These are phyloP conservation scores for Licmophora abbreviata DNA, from an alignment of 108 stramenopile species.

Conservation along the genomic window DNA sequence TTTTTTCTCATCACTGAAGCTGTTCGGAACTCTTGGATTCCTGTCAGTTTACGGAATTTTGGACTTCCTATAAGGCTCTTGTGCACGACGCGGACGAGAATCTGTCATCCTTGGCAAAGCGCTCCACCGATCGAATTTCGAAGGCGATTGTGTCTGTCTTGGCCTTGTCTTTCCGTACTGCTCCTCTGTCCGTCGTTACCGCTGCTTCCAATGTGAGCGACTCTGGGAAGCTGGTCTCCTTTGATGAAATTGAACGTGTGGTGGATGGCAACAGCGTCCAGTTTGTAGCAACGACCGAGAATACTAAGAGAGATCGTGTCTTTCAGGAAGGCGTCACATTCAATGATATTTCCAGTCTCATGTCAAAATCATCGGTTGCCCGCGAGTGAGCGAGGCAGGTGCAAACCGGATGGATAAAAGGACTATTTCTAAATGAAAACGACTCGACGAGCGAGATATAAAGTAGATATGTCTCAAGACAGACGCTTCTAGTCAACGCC, in stretches of 20 bases:
- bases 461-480: too few relatives aligned
- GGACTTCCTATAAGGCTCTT: conserved; percentile 44
- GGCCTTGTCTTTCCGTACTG: conserved; percentile 56
- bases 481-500: too few relatives aligned
- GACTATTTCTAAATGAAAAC: too few relatives aligned
- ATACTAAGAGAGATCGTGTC: conserved; percentile 62
- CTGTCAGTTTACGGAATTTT: conserved; percentile 73
- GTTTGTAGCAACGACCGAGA: conserved; percentile 59
- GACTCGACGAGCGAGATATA: too few relatives aligned
- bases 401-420: too few relatives aligned
- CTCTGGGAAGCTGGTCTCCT: conserved; percentile 20
- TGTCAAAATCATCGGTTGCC: too few relatives aligned
- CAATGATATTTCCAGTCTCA: conserved; percentile 31
- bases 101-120: conserved; percentile 29
- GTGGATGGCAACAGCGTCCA: conserved; percentile 38
- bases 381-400: too few relatives aligned
- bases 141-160: conserved; percentile 44
- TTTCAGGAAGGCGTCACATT: conserved; percentile 50
- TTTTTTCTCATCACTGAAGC: neutral
- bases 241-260: conserved; percentile 24
- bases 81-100: conserved; percentile 29
- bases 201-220: conserved; percentile 44
- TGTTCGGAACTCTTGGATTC: conserved; percentile 58
- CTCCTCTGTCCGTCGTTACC: conserved; percentile 43
- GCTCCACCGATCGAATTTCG: conserved; percentile 34